Evolutionary conservation across 352 stramenopile species (phyloP), one percentile per base, ranked within the genome.

Genomic region (Pythium chondricola): DNA sequence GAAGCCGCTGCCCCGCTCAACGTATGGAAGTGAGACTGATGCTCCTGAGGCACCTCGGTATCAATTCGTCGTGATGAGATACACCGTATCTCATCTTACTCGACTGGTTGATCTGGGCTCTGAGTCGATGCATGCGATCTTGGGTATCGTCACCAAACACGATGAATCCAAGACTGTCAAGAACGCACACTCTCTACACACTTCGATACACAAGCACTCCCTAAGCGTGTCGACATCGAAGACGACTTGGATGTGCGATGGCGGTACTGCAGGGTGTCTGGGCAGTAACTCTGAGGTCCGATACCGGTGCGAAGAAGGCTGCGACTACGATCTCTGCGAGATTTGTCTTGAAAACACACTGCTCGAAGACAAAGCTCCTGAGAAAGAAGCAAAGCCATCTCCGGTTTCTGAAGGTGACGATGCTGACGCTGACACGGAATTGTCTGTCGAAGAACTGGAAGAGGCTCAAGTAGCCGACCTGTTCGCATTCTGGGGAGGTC

Each of bases 311-410:
- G 64, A 76, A 20, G 48, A 57, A 42, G 67, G 73, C 7, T 91
- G 80, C 52, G 80, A 91, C 43, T 91, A 77, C 45, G 80, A 91
- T 52, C 63, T 91, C 45, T 91, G 80, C 24, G 70, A 85, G 21
- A 58, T 63, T 6, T 91, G 80, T 32, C 41, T 86, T 10, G 53
- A 60, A 17, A 62, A 55, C 16, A 83, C 68, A 8, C 33, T 81
- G 24, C 64, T 66, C 26, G 52, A n/a, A n/a, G n/a, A n/a, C n/a
- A n/a, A n/a, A n/a, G n/a, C n/a, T n/a, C n/a, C n/a, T n/a, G n/a
- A n/a, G n/a, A n/a, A n/a, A 9, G 44, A 61, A 46, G 21, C 17
- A 8, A 26, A n/a, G n/a, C n/a, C n/a, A n/a, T n/a, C n/a, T n/a
- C n/a, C n/a, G n/a, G n/a, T n/a, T n/a, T n/a, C n/a, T n/a, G n/a